Evolutionary conservation across 192 early-diverging fungal genomes (phyloP).

Genomic region (Dissophora globulifera): DNA sequence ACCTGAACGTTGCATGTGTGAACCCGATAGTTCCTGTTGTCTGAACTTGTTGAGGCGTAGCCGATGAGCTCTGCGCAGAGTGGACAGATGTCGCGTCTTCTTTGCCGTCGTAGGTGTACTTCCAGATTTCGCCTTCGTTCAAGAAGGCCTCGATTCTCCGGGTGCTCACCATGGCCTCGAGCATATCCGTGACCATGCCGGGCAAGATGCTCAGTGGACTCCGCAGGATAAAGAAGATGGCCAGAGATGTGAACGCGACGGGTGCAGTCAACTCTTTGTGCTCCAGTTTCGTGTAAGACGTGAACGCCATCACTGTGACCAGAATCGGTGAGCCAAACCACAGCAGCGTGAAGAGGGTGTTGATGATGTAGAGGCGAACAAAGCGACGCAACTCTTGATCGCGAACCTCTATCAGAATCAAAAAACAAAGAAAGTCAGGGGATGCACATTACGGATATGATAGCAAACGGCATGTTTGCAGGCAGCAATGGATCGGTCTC

Average conservation of each 20-base stretch:
- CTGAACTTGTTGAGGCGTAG: not conserved
- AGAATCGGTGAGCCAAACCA: constrained; percentile 63
- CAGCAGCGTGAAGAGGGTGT: constrained; percentile 43
- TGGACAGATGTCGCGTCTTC: not conserved
- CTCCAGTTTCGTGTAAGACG: constrained; percentile 66
- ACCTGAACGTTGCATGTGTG: constrained; percentile 30
- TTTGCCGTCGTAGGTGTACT: constrained; percentile 30
- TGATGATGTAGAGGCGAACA: constrained; percentile 46
- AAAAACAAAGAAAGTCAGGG: not conserved
- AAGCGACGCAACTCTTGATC: constrained; percentile 53
- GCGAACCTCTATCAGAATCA: constrained; percentile 42
- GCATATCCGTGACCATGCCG: constrained; percentile 42
- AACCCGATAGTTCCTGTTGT: constrained; percentile 27
- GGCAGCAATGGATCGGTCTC: too few species aligned
- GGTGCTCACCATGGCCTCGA: constrained; percentile 57
- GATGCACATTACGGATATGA: too few species aligned
- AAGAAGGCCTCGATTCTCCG: constrained; percentile 78
- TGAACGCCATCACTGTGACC: constrained; percentile 69
- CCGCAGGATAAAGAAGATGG: constrained; percentile 67
- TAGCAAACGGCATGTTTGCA: too few species aligned
- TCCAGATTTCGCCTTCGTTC: constrained; percentile 76
- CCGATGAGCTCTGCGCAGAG: constrained; percentile 4
- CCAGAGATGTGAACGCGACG: constrained; percentile 75
- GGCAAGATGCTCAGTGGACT: constrained; percentile 58
- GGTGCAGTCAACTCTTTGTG: constrained; percentile 68